phyloP scores from a whole-genome alignment of 1,284 basidiomycete genomes.

The Albatrellus sp. region DNA sequence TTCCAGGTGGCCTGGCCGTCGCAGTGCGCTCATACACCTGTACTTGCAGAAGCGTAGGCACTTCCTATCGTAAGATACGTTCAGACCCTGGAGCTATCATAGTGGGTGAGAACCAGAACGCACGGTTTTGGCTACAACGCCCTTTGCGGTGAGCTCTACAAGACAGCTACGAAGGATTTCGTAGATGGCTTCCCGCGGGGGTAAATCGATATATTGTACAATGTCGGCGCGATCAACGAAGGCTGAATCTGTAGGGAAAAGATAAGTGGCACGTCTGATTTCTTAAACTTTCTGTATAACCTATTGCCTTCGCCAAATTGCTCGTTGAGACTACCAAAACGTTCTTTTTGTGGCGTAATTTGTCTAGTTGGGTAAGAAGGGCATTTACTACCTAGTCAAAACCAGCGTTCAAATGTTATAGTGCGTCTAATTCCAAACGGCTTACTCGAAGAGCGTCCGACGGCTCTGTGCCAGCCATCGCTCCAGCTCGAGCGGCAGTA shows the following conservation, averaged over 20 bases:
- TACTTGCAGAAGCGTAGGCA: slow-evolving; percentile 38
- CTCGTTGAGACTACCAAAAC: slow-evolving; percentile 95
- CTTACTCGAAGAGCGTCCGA: slow-evolving; percentile 86
- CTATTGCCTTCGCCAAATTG: slow-evolving; percentile 90
- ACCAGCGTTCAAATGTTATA: neutral
- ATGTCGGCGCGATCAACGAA: slow-evolving; percentile 97
- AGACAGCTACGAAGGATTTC: slow-evolving; percentile 85
- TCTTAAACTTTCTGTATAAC: slow-evolving; percentile 28
- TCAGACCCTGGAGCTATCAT: neutral
- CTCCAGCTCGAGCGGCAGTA: slow-evolving; percentile 88
- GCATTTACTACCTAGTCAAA: slow-evolving; percentile 84
- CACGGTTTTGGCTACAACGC: slow-evolving; percentile 55
- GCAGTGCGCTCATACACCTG: slow-evolving; percentile 38
- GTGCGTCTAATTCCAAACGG: slow-evolving; percentile 2
- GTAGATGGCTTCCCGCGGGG: slow-evolving; percentile 84
- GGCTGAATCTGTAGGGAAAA: slow-evolving; percentile 57
- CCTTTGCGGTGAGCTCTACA: slow-evolving; percentile 64
- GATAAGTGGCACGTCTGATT: neutral
- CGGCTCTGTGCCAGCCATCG: slow-evolving; percentile 89
- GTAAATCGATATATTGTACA: slow-evolving; percentile 87
- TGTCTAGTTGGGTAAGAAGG: slow-evolving; percentile 92
- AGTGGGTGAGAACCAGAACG: slow-evolving; percentile 14
- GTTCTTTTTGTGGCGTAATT: slow-evolving; percentile 86
- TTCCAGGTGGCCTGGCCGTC: slow-evolving; percentile 9
- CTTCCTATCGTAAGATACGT: slow-evolving; percentile 28